Evolutionary conservation across 2,329 filamentous ascomycete species (phyloP).

Genomic region (Metarhizium rileyi): DNA sequence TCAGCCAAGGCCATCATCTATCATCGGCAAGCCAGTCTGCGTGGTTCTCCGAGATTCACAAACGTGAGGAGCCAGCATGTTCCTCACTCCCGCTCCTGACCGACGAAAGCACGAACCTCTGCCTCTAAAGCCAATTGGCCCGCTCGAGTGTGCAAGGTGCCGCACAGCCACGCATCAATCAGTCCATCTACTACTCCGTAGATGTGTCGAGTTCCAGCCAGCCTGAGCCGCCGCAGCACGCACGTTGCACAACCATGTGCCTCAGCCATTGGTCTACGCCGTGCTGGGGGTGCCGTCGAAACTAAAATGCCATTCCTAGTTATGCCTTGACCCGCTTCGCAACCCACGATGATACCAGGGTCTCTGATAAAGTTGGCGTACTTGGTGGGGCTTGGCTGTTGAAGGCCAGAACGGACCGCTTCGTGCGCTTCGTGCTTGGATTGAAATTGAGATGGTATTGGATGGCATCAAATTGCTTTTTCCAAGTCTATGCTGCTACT

Average conservation of each 20-base stretch:
- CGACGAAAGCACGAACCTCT: not conserved
- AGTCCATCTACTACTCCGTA: not conserved
- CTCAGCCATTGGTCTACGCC: constrained; percentile 31
- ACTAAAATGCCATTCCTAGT: not conserved
- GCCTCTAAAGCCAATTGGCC: constrained; percentile 1
- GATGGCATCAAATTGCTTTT: not conserved
- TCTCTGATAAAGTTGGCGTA: not conserved
- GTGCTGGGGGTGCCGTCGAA: constrained; percentile 3
- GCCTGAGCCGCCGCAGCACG: constrained; percentile 14
- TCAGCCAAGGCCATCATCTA: too few species aligned
- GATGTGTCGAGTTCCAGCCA: not conserved
- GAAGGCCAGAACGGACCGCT: not conserved
- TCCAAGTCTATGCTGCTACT: not conserved
- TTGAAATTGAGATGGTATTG: not conserved
- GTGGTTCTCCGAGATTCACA: too few species aligned
- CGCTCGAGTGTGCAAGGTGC: not conserved
- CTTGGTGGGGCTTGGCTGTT: not conserved
- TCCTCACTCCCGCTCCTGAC: not conserved
- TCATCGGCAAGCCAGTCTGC: too few species aligned
- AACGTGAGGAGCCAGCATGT: too few species aligned
- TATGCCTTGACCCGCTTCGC: not conserved
- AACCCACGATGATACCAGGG: constrained; percentile 1
- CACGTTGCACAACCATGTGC: constrained; percentile 27
- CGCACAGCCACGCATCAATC: not conserved
- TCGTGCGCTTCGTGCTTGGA: too few species aligned